Evolutionary conservation across 1,284 basidiomycete species (phyloP).

Genomic region (Porogramme epimiltina): DNA sequence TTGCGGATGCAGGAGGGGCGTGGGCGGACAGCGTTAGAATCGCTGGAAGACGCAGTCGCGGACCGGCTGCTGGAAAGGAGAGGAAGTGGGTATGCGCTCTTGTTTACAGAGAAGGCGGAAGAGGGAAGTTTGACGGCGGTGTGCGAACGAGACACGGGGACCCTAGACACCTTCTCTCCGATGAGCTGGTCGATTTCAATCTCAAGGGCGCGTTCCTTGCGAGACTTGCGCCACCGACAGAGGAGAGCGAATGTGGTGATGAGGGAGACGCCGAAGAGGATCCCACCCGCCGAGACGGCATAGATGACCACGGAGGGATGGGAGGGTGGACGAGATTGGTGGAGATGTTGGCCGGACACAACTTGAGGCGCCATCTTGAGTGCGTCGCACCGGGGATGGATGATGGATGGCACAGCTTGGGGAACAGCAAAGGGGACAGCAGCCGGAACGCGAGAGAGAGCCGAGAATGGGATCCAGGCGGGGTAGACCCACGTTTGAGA

Average conservation of each 20-base stretch:
- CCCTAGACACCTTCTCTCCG: background rate
- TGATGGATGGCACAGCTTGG: too few relatives aligned
- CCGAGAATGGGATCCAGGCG: too few relatives aligned
- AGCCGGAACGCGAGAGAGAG: too few relatives aligned
- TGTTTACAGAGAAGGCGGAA: background rate
- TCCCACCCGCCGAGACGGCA: background rate
- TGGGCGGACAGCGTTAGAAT: background rate
- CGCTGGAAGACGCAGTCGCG: too few relatives aligned
- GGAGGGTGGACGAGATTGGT: too few relatives aligned
- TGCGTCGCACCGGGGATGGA: too few relatives aligned
- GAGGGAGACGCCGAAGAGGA: background rate
- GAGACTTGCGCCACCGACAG: background rate
- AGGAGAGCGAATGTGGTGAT: background rate
- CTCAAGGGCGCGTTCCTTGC: background rate
- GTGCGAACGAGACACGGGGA: background rate
- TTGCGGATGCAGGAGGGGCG: background rate
- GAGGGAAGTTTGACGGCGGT: background rate
- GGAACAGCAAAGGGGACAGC: too few relatives aligned
- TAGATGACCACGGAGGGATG: background rate
- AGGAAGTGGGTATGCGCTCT: too few relatives aligned
- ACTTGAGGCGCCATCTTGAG: too few relatives aligned
- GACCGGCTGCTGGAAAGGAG: too few relatives aligned
- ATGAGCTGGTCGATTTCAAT: background rate
- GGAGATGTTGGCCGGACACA: too few relatives aligned
- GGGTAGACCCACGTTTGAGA: too few relatives aligned